phyloP scores from a whole-genome alignment of 208 protist genomes.

The Leishmania gerbilli region DNA sequence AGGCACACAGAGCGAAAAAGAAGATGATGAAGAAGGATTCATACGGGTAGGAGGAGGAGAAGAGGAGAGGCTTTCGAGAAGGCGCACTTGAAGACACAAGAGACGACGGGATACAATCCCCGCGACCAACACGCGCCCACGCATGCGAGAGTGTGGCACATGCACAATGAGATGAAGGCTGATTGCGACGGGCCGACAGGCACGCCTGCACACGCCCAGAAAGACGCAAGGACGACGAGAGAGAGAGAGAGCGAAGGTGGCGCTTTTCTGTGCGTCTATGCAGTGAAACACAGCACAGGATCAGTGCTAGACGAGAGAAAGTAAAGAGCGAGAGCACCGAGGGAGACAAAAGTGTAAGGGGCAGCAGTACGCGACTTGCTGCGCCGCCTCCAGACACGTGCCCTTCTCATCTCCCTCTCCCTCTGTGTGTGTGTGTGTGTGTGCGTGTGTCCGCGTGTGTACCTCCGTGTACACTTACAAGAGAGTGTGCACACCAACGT shows the following conservation, averaged over 20 bases:
- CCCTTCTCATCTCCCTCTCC: background rate
- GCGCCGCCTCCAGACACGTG: background rate
- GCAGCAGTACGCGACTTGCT: background rate
- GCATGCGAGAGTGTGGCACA: background rate
- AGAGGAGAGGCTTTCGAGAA: background rate
- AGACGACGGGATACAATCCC: background rate
- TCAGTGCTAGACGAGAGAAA: background rate
- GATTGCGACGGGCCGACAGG: background rate
- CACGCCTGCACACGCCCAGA: background rate
- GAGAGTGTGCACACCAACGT: too few relatives aligned
- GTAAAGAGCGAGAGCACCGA: background rate
- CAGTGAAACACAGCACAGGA: background rate
- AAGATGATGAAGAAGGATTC: background rate
- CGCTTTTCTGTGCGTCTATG: background rate
- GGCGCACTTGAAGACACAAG: background rate
- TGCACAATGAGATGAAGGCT: background rate
- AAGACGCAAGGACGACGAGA: background rate
- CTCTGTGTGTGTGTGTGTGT: background rate
- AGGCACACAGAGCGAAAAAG: background rate
- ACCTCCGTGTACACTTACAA: background rate
- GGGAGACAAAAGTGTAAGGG: background rate
- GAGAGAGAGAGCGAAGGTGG: background rate
- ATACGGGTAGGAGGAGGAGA: background rate
- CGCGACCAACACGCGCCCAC: background rate
- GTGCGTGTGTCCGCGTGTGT: background rate